Evolutionary conservation across 2,329 filamentous ascomycete genomes (phyloP).

Genomic region (Beauveria rudraprayagi): DNA sequence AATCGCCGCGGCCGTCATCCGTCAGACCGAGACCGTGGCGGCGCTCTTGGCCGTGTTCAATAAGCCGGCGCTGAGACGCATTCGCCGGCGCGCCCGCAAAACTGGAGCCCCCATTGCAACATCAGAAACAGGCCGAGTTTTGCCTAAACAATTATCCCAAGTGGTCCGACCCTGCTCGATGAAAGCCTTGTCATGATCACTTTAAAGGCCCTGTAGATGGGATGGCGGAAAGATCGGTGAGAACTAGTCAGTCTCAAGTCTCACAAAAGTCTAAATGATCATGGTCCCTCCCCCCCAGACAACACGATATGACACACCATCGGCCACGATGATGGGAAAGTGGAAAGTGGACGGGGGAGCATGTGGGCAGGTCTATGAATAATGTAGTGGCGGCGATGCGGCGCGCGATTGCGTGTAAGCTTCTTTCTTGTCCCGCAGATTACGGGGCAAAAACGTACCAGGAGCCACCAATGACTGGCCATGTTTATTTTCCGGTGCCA

Average conservation of each 20-base stretch:
- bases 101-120: neutral
- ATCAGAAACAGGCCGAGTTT: neutral
- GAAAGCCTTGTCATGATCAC: no score
- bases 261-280: no score
- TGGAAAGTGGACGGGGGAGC: neutral
- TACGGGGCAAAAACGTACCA: neutral
- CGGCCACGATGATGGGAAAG: no score
- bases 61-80: neutral
- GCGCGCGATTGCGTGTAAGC: neutral
- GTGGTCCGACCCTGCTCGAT: no score
- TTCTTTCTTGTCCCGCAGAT: neutral
- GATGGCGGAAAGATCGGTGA: no score
- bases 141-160: no score
- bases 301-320: no score
- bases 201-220: no score
- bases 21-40: neutral
- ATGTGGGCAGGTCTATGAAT: neutral
- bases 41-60: neutral
- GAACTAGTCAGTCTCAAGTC: no score
- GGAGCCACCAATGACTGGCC: neutral
- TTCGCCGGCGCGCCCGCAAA: neutral
- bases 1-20: neutral
- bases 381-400: neutral
- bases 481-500: neutral
- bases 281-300: no score